phyloP scores from a whole-genome alignment of 106 monocot species.

The Chionographis japonica region DNA sequence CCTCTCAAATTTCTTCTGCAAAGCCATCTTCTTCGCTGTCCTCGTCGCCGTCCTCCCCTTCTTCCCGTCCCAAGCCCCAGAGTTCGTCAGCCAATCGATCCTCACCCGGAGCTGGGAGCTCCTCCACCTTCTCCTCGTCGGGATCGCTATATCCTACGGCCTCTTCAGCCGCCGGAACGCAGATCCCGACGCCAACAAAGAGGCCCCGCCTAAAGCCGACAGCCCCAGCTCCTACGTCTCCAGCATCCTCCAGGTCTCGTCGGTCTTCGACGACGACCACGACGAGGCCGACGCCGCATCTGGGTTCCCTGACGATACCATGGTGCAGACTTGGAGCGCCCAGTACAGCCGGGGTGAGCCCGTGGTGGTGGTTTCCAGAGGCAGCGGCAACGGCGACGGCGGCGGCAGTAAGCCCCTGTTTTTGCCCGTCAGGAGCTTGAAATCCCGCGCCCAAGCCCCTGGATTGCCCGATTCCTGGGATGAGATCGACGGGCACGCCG shows the following conservation, averaged over 20 bases:
- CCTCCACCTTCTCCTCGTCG: conserved; percentile 75
- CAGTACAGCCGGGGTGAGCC: conserved; percentile 38
- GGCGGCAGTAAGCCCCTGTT: conserved; percentile 19
- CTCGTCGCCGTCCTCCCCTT: conserved; percentile 46
- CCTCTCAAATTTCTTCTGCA: conserved; percentile 37
- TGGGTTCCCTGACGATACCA: not conserved
- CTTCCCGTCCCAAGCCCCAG: conserved; percentile 56
- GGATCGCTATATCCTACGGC: conserved; percentile 82
- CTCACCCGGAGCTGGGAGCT: conserved; percentile 65
- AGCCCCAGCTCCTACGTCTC: conserved; percentile 8
- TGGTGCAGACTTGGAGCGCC: conserved; percentile 51
- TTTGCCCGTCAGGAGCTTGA: conserved; percentile 55
- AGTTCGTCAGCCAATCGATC: conserved; percentile 45
- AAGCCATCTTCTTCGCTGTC: conserved; percentile 35
- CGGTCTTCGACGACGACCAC: conserved; percentile 34
- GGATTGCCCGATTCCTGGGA: too few relatives aligned
- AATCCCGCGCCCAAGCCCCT: not conserved
- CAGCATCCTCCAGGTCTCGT: conserved; percentile 19
- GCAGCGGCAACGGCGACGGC: not conserved
- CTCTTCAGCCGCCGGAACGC: conserved; percentile 66
- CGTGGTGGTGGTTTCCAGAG: conserved; percentile 21
- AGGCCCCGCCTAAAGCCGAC: conserved; percentile 1
- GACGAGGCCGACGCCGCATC: not conserved
- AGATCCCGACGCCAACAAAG: conserved; percentile 28
- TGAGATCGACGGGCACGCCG: too few relatives aligned